Evolutionary conservation across 2,329 filamentous ascomycete genomes (phyloP).

Genomic region (Curvularia sp.): DNA sequence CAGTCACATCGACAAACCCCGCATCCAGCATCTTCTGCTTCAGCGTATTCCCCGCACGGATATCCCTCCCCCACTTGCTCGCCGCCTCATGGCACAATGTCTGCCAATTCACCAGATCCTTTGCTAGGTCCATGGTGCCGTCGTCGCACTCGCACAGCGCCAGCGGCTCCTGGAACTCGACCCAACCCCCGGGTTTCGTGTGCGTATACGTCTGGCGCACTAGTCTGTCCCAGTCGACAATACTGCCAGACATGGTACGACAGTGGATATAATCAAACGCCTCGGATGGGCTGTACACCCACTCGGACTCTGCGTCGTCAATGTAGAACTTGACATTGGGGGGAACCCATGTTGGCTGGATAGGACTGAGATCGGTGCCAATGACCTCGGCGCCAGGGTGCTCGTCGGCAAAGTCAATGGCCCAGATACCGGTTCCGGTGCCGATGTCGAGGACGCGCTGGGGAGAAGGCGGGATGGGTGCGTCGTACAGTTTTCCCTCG

Average conservation of each 20-base stretch:
- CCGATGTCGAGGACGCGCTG: conserved; percentile 48
- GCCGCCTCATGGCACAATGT: conserved; percentile 39
- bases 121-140: conserved; percentile 35
- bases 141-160: conserved; percentile 44
- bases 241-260: conserved; percentile 40
- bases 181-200: conserved; percentile 42
- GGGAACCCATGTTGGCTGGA: conserved; percentile 51
- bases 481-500: conserved; percentile 46
- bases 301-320: conserved; percentile 52
- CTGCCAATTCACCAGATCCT: conserved; percentile 39
- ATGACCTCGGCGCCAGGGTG: conserved; percentile 44
- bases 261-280: conserved; percentile 46
- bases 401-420: conserved; percentile 50
- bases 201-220: conserved; percentile 36
- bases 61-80: conserved; percentile 35
- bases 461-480: conserved; percentile 34
- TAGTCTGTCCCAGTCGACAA: conserved; percentile 45
- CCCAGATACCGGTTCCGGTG: conserved; percentile 52
- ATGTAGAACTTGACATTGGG: conserved; percentile 53
- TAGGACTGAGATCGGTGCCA: conserved; percentile 48
- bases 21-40: conserved; percentile 39
- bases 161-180: conserved; percentile 49
- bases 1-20: conserved; percentile 45
- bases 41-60: conserved; percentile 31
- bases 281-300: conserved; percentile 47